A percentile compares a stretch with the other conserved stretches of the same genome.
These are phyloP conservation scores for Naganishia liquefaciens DNA, from an alignment of 1,284 basidiomycete genomes.

Conservation along the genomic window DNA sequence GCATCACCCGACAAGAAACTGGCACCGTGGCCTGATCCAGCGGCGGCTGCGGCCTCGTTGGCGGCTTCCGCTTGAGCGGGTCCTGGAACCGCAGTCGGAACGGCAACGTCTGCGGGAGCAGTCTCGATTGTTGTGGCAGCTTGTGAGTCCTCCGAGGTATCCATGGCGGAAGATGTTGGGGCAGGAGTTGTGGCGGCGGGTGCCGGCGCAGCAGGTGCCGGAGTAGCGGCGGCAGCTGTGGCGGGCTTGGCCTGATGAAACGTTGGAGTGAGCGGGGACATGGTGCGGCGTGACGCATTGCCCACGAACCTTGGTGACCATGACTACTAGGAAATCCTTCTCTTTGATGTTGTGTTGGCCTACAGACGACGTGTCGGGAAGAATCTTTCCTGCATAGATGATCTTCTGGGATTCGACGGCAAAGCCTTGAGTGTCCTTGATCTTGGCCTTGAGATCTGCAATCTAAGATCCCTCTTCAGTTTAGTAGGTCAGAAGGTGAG, in stretches of 20 bases:
- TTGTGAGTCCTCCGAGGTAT: constrained; percentile 38
- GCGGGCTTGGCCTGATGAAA: constrained; percentile 37
- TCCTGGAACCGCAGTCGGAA: constrained; percentile 47
- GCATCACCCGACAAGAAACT: constrained; percentile 66
- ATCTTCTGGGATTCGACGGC: constrained; percentile 84
- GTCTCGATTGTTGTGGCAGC: constrained; percentile 22
- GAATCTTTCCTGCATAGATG: constrained; percentile 94
- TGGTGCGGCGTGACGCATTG: not conserved
- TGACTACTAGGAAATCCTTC: constrained; percentile 97
- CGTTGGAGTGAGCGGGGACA: too few relatives aligned
- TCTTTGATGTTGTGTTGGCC: constrained; percentile 91
- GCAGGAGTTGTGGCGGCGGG: constrained; percentile 43
- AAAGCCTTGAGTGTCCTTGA: constrained; percentile 66
- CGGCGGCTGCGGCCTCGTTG: constrained; percentile 41
- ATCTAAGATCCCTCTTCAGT: constrained; percentile 58
- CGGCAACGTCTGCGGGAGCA: constrained; percentile 43
- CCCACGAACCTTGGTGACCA: constrained; percentile 85
- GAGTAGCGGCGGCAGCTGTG: constrained; percentile 44
- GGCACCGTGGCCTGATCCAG: constrained; percentile 34
- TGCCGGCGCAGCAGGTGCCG: constrained; percentile 35
- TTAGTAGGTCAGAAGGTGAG: not conserved
- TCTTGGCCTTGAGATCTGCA: constrained; percentile 79
- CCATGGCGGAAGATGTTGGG: constrained; percentile 49
- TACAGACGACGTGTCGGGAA: constrained; percentile 84
- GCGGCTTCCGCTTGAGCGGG: constrained; percentile 39